phyloP scores from a whole-genome alignment of 139 green algal genomes.

The Astrephomene gubernaculifera region DNA sequence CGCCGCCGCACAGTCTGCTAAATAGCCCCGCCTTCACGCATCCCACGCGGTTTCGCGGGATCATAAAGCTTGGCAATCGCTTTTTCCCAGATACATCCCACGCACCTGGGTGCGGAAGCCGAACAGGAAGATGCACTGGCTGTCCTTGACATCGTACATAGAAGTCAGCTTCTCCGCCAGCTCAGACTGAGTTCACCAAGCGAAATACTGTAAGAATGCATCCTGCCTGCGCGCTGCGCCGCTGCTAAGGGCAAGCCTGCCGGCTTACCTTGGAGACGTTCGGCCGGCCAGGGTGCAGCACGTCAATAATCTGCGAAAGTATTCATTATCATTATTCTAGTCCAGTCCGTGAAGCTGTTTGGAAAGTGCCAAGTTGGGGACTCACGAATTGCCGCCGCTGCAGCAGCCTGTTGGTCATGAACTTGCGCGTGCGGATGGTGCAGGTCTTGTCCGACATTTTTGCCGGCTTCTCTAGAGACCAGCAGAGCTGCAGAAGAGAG shows the following conservation, averaged over 20 bases:
- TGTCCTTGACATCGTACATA: constrained; percentile 97
- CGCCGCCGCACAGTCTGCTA: neutral
- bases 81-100: no score
- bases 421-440: constrained; percentile 96
- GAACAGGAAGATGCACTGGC: constrained; percentile 92
- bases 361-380: constrained; percentile 3
- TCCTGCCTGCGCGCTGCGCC: neutral
- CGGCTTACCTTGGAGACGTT: constrained; percentile 95
- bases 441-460: constrained; percentile 94
- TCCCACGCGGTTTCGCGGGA: no score
- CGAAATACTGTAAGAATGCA: neutral
- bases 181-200: constrained; percentile 71
- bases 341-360: neutral
- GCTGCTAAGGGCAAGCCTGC: neutral
- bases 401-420: constrained; percentile 97
- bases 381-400: constrained; percentile 93
- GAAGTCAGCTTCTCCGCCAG: constrained; percentile 96
- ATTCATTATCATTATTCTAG: neutral
- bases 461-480: constrained; percentile 36
- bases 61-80: no score
- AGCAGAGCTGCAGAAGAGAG: constrained; percentile 33
- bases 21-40: no score
- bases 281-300: constrained; percentile 95
- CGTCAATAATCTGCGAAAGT: constrained; percentile 91
- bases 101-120: constrained; percentile 95